Percentiles rank a stretch among this genome's conserved stretches.
Conservation (phyloP, 306 rosid species). For the Acacia melanoxylon region DNA sequence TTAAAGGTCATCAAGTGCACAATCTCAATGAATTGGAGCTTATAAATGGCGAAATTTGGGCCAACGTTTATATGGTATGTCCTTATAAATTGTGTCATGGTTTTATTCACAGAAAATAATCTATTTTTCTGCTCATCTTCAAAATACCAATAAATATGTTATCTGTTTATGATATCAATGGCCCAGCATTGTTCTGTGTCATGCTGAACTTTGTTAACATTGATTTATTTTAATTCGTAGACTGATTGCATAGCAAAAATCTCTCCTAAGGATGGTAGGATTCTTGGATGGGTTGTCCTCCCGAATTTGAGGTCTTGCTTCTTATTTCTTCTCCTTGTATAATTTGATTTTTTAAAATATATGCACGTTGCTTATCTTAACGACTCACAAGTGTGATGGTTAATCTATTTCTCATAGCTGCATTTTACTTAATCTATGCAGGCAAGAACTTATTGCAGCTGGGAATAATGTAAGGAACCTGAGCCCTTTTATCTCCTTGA, state of each 20-base stretch:
- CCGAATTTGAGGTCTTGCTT: conserved; percentile 62
- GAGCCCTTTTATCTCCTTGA: conserved; percentile 20
- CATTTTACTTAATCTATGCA: conserved; percentile 37
- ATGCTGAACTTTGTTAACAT: conserved; percentile 5
- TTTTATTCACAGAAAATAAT: conserved; percentile 7
- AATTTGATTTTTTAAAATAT: conserved; percentile 3
- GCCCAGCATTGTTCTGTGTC: conserved; percentile 8
- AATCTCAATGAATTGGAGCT: conserved; percentile 90
- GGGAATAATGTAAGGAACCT: conserved; percentile 64
- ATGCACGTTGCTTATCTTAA: background rate
- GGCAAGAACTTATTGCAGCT: conserved; percentile 47
- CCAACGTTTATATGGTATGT: conserved; percentile 70
- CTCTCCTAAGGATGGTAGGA: conserved; percentile 61
- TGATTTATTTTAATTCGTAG: conserved; percentile 44
- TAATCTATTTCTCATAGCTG: conserved; percentile 8
- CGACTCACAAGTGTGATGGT: conserved; percentile 5
- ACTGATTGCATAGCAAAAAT: conserved; percentile 88
- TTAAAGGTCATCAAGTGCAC: conserved; percentile 67
- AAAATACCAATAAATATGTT: background rate
- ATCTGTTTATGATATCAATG: background rate
- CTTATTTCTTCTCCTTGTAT: conserved; percentile 1
- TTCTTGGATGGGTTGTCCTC: conserved; percentile 90
- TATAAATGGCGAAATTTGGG: conserved; percentile 89
- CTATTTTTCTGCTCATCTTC: background rate
- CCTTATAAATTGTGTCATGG: conserved; percentile 16